Evolutionary conservation across 352 stramenopile genomes (phyloP).

Genomic region (Globisporangium megalacanthum): DNA sequence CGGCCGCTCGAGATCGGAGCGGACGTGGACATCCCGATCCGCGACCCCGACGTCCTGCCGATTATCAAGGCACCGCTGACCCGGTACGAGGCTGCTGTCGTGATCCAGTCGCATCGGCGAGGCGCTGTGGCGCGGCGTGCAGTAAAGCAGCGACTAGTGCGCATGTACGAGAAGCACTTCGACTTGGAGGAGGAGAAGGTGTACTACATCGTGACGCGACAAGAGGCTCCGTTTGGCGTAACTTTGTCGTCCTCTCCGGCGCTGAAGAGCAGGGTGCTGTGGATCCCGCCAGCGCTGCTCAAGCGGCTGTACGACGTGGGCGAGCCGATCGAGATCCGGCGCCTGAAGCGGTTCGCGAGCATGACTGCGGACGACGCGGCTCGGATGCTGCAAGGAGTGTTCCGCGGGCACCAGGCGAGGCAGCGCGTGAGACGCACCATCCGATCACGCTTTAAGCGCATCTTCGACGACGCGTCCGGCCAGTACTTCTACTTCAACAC

Average conservation of each 20-base stretch:
- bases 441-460: conserved; percentile 46
- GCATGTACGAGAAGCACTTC: conserved; percentile 66
- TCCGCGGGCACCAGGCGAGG: conserved; percentile 31
- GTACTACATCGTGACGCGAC: conserved; percentile 37
- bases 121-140: conserved; percentile 22
- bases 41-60: conserved; percentile 54
- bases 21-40: conserved; percentile 57
- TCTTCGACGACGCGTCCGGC: conserved; percentile 44
- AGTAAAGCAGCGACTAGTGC: conserved; percentile 20
- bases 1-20: conserved; percentile 31
- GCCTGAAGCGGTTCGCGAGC: conserved; percentile 35
- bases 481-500: conserved; percentile 73
- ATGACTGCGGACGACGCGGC: conserved; percentile 51
- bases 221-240: conserved; percentile 8
- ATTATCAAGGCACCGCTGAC: conserved; percentile 47
- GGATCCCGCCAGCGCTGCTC: conserved; percentile 28
- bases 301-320: conserved; percentile 54
- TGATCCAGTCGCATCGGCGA: conserved; percentile 42
- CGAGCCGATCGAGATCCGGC: conserved; percentile 58
- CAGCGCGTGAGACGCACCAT: conserved; percentile 35
- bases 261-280: conserved; percentile 19
- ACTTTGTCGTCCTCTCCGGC: not conserved
- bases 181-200: conserved; percentile 47
- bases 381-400: conserved; percentile 45
- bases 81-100: conserved; percentile 34